Evolutionary conservation across 2,329 filamentous ascomycete species (phyloP), one percentile per base, ranked within the genome.

Genomic region (Akanthomyces uredinophilus): DNA sequence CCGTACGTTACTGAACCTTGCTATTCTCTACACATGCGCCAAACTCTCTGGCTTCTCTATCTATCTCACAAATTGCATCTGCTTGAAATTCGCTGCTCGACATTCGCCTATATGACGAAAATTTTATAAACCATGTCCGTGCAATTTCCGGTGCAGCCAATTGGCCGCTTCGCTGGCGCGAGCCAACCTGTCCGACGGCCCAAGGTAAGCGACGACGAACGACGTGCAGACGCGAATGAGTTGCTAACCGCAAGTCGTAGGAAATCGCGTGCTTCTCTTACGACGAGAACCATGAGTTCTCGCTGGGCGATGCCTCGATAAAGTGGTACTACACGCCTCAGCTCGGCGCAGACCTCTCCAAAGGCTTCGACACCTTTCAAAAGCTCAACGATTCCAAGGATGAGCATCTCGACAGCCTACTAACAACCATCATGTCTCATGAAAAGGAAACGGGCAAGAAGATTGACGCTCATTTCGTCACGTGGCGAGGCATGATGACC

Each of bases 401-500:
- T 73, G 91, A 95, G 68, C 95, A 99, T 75, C 79, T 99, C 4
- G 90, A 96, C 70, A 89, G 89, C 64, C 79, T 99, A 35, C 79
- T 99, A 24, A 87, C 85, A 64, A 88, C 92, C 1, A 85, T 99
- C 51, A 80, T 87, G 54, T 82, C 83, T 29, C 81, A 91, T 66
- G 95, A 98, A 75, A 81, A 87, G 72, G 80, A 86, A 66, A 85
- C 82, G 0, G 83, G 84, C 2, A 81, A 84, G 69, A 87, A 83
- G 70, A 87, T 88, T 37, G 87, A 92, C 64, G 88, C 89, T 2
- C 87, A 96, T 68, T 73, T 98, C 51, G 82, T 98, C 57, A 98
- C 94, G 1, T 99, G 94, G 94, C 83, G 95, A 70, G 95, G 95
- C 43, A 97, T 98, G 92, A 93, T 99, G 88, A 98, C 95, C 65